phyloP scores from a whole-genome alignment of 495 filamentous ascomycete species.

The Saxophila tyrrhenica region DNA sequence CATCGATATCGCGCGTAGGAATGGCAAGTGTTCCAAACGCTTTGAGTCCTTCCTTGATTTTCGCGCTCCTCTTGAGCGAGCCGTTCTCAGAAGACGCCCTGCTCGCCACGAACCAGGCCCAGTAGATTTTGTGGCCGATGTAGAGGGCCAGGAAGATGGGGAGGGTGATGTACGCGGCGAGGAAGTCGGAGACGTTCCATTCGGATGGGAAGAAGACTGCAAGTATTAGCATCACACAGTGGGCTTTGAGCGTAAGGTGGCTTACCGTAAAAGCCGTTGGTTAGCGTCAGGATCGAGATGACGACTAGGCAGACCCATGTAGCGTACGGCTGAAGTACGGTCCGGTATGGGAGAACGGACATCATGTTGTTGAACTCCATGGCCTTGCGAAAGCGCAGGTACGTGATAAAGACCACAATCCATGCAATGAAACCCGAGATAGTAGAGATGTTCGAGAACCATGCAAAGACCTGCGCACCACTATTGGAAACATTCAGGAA shows the following conservation, averaged over 20 bases:
- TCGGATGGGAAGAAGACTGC: slow-evolving; percentile 26
- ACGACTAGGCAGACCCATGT: slow-evolving; percentile 10
- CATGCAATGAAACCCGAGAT: slow-evolving; percentile 28
- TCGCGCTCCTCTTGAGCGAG: slow-evolving; percentile 1
- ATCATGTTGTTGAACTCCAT: slow-evolving; percentile 32
- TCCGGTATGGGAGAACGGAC: slow-evolving; percentile 15
- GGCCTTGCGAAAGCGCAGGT: slow-evolving; percentile 37
- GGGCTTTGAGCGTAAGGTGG: not conserved
- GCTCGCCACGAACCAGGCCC: not conserved
- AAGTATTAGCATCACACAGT: not conserved
- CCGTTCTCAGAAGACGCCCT: not conserved
- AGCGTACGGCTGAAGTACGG: slow-evolving; percentile 19
- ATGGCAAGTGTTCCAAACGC: slow-evolving; percentile 5
- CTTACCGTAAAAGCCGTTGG: slow-evolving; percentile 26
- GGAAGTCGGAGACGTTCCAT: slow-evolving; percentile 23
- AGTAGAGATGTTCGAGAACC: slow-evolving; percentile 28
- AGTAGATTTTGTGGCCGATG: slow-evolving; percentile 25
- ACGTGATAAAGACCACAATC: slow-evolving; percentile 26
- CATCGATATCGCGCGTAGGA: slow-evolving; percentile 19
- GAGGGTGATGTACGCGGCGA: slow-evolving; percentile 26
- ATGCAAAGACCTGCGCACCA: slow-evolving; percentile 30
- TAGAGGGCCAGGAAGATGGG: slow-evolving; percentile 27
- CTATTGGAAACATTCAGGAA: slow-evolving; percentile 47
- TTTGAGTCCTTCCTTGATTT: not conserved
- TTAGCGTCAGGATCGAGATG: slow-evolving; percentile 22